Conservation (phyloP, 768 basidiomycete species). For the Pleurotus ostreatus region DNA sequence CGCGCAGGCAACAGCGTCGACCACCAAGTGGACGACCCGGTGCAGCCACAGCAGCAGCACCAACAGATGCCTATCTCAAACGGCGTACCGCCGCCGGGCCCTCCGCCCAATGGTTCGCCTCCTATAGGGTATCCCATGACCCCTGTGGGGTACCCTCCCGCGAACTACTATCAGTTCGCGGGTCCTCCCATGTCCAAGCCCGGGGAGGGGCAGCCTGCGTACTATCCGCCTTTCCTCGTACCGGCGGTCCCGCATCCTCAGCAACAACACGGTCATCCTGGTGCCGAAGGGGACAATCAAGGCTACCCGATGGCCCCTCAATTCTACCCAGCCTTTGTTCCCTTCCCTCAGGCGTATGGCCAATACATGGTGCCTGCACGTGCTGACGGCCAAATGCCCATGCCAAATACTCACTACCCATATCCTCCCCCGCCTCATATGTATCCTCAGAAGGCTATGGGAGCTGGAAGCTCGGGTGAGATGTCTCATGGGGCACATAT, state of each 20-base stretch:
- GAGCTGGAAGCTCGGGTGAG: constrained; percentile 7
- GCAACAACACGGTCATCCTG: constrained; percentile 16
- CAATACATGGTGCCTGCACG: constrained; percentile 42
- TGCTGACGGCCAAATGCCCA: constrained; percentile 32
- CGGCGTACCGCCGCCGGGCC: constrained; percentile 25
- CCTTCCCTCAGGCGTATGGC: constrained; percentile 43
- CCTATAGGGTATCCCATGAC: constrained; percentile 49
- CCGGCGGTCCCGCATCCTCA: constrained; percentile 33
- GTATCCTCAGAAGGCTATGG: constrained; percentile 9
- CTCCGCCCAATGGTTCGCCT: constrained; percentile 35
- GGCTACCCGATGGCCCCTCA: constrained; percentile 32
- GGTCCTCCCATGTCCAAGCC: constrained; percentile 47
- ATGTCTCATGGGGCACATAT: not conserved
- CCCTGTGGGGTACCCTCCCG: constrained; percentile 47
- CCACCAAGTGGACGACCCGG: constrained; percentile 27
- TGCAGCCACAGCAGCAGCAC: constrained; percentile 18
- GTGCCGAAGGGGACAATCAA: constrained; percentile 37
- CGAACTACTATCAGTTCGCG: constrained; percentile 51
- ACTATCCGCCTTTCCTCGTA: constrained; percentile 42
- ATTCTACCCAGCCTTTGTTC: constrained; percentile 45
- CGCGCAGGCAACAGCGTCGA: constrained; percentile 56
- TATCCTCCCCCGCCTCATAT: constrained; percentile 9
- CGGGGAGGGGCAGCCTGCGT: constrained; percentile 45
- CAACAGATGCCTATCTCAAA: constrained; percentile 35
- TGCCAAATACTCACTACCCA: constrained; percentile 30